phyloP scores from a whole-genome alignment of 202 grass and related monocot genomes.

The Digitaria exilis region DNA sequence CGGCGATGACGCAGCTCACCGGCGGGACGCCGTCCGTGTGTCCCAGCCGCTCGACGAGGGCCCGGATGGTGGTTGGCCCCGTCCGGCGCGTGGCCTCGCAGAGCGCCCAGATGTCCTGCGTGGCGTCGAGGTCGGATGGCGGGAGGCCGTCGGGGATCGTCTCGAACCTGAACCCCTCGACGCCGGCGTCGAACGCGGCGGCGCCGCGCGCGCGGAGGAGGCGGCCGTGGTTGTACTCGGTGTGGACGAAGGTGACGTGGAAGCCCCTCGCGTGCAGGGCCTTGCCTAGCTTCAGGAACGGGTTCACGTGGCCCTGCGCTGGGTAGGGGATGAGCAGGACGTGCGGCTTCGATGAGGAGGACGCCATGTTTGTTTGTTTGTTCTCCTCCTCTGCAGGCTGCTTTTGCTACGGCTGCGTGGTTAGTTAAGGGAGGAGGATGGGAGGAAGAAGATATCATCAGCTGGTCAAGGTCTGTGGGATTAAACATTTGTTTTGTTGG shows the following conservation, averaged over 20 bases:
- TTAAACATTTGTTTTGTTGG: background rate
- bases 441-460: background rate
- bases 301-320: slow-evolving; percentile 67
- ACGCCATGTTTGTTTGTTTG: background rate
- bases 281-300: slow-evolving; percentile 58
- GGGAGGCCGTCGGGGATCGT: slow-evolving; percentile 59
- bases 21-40: slow-evolving; percentile 12
- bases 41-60: slow-evolving; percentile 18
- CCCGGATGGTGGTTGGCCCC: slow-evolving; percentile 28
- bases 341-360: slow-evolving; percentile 41
- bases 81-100: slow-evolving; percentile 46
- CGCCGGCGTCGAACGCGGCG: slow-evolving; percentile 12
- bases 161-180: slow-evolving; percentile 44
- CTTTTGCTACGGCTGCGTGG: background rate
- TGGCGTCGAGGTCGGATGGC: slow-evolving; percentile 27
- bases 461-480: background rate
- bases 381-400: background rate
- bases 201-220: slow-evolving; percentile 31
- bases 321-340: slow-evolving; percentile 59
- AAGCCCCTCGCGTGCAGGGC: slow-evolving; percentile 45
- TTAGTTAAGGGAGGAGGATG: too few relatives aligned
- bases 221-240: slow-evolving; percentile 58
- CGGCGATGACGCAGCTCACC: slow-evolving; percentile 48
- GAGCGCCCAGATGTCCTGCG: slow-evolving; percentile 48
- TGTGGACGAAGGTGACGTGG: slow-evolving; percentile 68